These are phyloP conservation scores for Blastobotrys americana DNA, from an alignment of 805 yeast species.

Conservation along the genomic window DNA sequence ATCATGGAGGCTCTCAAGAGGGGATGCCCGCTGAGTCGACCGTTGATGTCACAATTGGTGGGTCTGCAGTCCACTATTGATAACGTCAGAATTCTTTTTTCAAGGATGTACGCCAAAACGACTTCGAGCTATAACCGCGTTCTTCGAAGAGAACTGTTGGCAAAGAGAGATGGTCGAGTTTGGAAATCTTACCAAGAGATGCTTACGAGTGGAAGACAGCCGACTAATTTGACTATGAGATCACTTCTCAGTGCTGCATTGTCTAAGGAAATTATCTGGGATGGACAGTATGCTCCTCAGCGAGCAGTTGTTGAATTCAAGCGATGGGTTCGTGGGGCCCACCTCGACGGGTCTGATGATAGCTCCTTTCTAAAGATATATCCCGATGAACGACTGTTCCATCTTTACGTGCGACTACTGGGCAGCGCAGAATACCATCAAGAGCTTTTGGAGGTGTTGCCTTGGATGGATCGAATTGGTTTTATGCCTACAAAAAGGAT, in stretches of 20 bases:
- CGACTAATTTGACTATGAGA: conserved; percentile 30
- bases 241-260: conserved; percentile 47
- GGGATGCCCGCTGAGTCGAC: background rate
- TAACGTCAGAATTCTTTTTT: no score
- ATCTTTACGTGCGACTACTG: conserved; percentile 45
- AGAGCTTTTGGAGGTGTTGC: conserved; percentile 44
- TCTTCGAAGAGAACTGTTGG: no score
- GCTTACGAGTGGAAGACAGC: conserved; percentile 20
- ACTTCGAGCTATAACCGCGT: no score
- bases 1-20: background rate
- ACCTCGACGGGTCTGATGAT: conserved; percentile 24
- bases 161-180: no score
- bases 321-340: conserved; percentile 32
- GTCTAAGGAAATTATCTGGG: conserved; percentile 39
- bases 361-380: conserved; percentile 29
- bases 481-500: conserved; percentile 38
- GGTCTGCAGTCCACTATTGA: no score
- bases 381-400: conserved; percentile 46
- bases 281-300: conserved; percentile 47
- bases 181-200: conserved; percentile 30
- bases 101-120: no score
- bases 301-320: conserved; percentile 54
- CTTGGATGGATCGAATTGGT: conserved; percentile 47
- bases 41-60: background rate
- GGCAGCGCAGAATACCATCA: conserved; percentile 40